phyloP scores from a whole-genome alignment of 2,329 filamentous ascomycete genomes.

The Penicillium hesseltinei region DNA sequence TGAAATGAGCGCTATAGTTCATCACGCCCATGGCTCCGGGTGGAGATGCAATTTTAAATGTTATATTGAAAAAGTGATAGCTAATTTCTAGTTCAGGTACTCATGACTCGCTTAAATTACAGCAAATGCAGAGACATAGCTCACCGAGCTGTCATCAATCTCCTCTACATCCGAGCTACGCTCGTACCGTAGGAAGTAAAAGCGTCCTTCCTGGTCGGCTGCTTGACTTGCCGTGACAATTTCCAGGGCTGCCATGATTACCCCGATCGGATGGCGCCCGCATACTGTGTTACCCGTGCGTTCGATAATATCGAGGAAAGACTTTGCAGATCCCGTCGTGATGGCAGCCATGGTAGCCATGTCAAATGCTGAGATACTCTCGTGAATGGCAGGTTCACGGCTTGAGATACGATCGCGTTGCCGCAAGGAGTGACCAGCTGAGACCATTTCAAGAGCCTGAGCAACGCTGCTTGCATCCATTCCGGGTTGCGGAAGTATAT shows the following conservation, averaged over 20 bases:
- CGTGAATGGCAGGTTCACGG: constrained; percentile 63
- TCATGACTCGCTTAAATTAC: constrained; percentile 51
- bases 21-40: background rate
- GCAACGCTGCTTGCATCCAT: constrained; percentile 25
- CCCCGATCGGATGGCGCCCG: constrained; percentile 89
- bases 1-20: background rate
- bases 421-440: constrained; percentile 27
- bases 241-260: constrained; percentile 86
- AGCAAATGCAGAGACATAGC: constrained; percentile 91
- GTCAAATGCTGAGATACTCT: constrained; percentile 80
- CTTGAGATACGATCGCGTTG: constrained; percentile 36
- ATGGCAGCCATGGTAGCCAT: constrained; percentile 80
- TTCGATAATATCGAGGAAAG: constrained; percentile 67
- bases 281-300: constrained; percentile 88
- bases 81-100: background rate
- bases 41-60: background rate
- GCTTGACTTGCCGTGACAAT: constrained; percentile 47
- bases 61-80: background rate
- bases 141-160: constrained; percentile 78
- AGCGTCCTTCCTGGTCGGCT: constrained; percentile 51
- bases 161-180: constrained; percentile 72
- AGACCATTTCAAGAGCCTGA: constrained; percentile 30
- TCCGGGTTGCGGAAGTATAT: constrained; percentile 44
- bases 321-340: constrained; percentile 68
- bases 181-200: constrained; percentile 83